Percentiles rank a stretch among this genome's conserved stretches.
Conservation (phyloP, 78 protist species). For the Guillardia theta region DNA sequence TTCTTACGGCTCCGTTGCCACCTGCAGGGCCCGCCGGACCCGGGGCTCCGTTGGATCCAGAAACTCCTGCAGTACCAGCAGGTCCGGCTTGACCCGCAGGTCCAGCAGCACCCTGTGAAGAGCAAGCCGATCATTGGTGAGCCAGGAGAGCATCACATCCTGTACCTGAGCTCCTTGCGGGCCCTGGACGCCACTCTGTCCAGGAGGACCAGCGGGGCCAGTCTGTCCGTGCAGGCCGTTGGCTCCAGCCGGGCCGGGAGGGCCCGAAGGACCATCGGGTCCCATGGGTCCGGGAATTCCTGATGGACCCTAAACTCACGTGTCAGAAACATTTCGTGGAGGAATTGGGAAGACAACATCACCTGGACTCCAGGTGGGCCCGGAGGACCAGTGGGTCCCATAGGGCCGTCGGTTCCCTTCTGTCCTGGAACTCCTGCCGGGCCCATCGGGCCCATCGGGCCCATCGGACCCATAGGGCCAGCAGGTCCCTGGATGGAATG, state of each 20-base stretch:
- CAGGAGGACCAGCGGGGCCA: not conserved
- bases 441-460: slow-evolving; percentile 10
- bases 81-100: not conserved
- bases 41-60: slow-evolving; percentile 12
- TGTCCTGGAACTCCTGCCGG: not conserved
- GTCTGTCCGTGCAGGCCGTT: not conserved
- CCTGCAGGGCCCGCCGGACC: not conserved
- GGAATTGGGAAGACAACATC: too few relatives aligned
- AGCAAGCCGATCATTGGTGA: too few relatives aligned
- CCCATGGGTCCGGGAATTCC: not conserved
- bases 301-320: too few relatives aligned
- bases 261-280: not conserved
- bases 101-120: not conserved
- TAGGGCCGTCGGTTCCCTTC: slow-evolving; percentile 1
- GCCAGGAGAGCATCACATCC: not conserved
- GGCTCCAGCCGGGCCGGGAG: not conserved
- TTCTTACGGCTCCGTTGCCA: not conserved
- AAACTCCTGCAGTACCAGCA: not conserved
- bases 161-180: slow-evolving; percentile 4
- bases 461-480: slow-evolving; percentile 28
- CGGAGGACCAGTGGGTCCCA: not conserved
- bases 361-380: not conserved
- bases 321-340: too few relatives aligned
- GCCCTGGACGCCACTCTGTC: not conserved
- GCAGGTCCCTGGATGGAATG: slow-evolving; percentile 13